Conservation (phyloP, 2,329 filamentous ascomycete species). For the Chrysoporthe austroafricana region DNA sequence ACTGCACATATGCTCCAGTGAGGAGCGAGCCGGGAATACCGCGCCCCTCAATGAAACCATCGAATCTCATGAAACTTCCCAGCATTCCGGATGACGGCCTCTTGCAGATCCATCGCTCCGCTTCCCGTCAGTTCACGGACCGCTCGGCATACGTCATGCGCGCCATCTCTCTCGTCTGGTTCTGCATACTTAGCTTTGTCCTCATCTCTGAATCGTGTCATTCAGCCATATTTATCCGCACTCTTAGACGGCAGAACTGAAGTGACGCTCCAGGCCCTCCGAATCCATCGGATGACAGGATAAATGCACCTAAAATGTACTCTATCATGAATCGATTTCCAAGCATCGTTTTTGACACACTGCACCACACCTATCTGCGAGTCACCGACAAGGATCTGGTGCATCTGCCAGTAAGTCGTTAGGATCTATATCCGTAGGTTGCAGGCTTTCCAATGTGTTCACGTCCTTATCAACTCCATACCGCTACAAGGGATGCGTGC, state of each 20-base stretch:
- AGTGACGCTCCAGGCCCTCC: neutral
- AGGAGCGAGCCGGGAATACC: neutral
- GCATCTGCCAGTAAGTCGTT: neutral
- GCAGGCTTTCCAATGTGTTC: slow-evolving; percentile 47
- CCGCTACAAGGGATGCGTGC: slow-evolving; percentile 54
- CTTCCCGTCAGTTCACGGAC: neutral
- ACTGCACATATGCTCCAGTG: neutral
- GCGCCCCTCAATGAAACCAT: slow-evolving; percentile 3
- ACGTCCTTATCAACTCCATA: slow-evolving; percentile 45
- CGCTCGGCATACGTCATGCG: neutral
- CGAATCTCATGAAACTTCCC: neutral
- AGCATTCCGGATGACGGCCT: neutral
- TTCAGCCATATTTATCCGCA: neutral
- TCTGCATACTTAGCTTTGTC: neutral
- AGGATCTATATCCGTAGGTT: neutral
- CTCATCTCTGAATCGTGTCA: neutral
- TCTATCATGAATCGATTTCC: neutral
- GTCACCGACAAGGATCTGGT: neutral
- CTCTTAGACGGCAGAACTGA: neutral
- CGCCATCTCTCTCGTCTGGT: neutral
- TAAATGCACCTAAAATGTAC: neutral
- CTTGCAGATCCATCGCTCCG: neutral
- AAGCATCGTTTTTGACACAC: neutral
- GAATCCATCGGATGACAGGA: neutral
- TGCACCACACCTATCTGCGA: neutral